Evolutionary conservation across 1,139 yeast species (phyloP).

Genomic region (Blastobotrys arbuscula): DNA sequence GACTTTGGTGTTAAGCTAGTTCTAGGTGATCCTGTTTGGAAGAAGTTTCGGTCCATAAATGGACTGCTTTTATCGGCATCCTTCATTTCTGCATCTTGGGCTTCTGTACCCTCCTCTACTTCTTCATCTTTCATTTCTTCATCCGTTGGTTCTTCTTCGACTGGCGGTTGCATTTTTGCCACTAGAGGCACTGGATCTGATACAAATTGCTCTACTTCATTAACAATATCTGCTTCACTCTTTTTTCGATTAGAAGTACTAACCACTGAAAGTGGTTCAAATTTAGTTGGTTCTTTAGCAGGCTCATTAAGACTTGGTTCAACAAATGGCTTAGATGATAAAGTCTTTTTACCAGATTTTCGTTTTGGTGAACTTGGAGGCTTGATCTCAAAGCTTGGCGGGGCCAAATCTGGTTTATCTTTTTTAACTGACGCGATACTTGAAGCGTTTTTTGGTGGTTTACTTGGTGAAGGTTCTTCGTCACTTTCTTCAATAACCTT

Average conservation of each 20-base stretch:
- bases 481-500: conserved; percentile 1
- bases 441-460: conserved; percentile 2
- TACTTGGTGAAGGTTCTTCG: conserved; percentile 2
- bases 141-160: not conserved
- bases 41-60: conserved; percentile 40
- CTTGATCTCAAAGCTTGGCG: conserved; percentile 8
- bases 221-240: too few relatives aligned
- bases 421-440: not conserved
- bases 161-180: conserved; percentile 6
- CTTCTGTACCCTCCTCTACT: too few relatives aligned
- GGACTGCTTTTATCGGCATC: conserved; percentile 22
- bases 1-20: conserved; percentile 12
- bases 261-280: not conserved
- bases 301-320: conserved; percentile 10
- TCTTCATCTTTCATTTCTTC: not conserved
- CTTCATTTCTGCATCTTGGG: not conserved
- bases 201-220: too few relatives aligned
- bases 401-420: conserved; percentile 9
- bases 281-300: conserved; percentile 12
- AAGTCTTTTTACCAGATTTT: conserved; percentile 15
- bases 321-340: conserved; percentile 15
- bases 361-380: conserved; percentile 14
- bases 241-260: not conserved
- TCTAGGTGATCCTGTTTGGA: conserved; percentile 36
- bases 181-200: too few relatives aligned